Evolutionary conservation across 2,329 filamentous ascomycete genomes (phyloP).

Genomic region (Fusarium sp.): DNA sequence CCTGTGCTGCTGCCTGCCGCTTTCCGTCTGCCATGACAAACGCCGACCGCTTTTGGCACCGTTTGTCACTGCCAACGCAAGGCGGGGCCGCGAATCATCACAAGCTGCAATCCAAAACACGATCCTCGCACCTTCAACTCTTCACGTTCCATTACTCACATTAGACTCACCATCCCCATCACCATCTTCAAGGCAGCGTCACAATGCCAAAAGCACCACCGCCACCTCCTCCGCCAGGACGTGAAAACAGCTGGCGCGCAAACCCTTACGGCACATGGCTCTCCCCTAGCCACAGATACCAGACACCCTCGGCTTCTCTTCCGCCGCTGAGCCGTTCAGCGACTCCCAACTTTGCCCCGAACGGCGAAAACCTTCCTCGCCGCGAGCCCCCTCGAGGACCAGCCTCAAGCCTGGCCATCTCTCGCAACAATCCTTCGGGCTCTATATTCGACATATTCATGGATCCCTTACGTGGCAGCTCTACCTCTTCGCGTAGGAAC

Average conservation of each 20-base stretch:
- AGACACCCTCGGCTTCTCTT: too few relatives aligned
- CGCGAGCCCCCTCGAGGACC: not conserved
- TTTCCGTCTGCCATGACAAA: not conserved
- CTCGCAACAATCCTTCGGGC: not conserved
- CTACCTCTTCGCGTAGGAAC: not conserved
- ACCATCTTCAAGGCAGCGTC: not conserved
- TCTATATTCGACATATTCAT: not conserved
- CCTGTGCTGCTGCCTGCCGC: slow-evolving; percentile 1
- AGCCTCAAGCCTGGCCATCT: not conserved
- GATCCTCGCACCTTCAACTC: not conserved
- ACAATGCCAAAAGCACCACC: not conserved
- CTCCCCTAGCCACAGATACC: too few relatives aligned
- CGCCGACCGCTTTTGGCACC: not conserved
- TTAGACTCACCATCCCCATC: not conserved
- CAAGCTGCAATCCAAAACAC: too few relatives aligned
- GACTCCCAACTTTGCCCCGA: not conserved
- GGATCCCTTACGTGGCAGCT: not conserved
- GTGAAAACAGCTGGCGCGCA: not conserved
- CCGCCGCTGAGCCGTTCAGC: not conserved
- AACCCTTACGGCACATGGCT: not conserved
- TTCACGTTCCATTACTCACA: not conserved
- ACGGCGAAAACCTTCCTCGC: too few relatives aligned
- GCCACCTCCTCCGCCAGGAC: not conserved
- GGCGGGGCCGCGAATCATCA: too few relatives aligned
- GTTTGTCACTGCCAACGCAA: not conserved